Percentiles rank a stretch among this genome's conserved stretches.
These are phyloP conservation scores for Agarophyton chilense DNA, from an alignment of 23 red algal genomes.

Conservation along the genomic window DNA sequence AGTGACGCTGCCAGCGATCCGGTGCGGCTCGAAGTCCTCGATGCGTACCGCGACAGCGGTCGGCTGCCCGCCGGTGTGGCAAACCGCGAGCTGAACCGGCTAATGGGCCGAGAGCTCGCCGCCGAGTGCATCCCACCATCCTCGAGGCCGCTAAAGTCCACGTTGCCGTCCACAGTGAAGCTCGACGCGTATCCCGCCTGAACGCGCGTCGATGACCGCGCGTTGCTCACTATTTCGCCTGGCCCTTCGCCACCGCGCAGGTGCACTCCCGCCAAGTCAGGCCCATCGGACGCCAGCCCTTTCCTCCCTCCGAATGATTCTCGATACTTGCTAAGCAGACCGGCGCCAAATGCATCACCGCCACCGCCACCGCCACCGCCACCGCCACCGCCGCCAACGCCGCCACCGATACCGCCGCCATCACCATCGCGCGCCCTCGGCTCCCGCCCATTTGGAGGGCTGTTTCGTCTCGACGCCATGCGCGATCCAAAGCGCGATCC, in stretches of 20 bases:
- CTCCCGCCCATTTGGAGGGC: conserved; percentile 31
- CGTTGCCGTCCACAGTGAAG: conserved; percentile 37
- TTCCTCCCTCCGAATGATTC: conserved; percentile 23
- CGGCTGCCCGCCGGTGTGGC: conserved; percentile 36
- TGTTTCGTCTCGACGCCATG: conserved; percentile 11
- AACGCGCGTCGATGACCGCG: not conserved
- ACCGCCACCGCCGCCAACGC: too few relatives aligned
- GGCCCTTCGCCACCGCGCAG: not conserved
- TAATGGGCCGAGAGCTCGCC: conserved; percentile 25
- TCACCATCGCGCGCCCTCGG: not conserved
- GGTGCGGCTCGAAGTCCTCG: not conserved
- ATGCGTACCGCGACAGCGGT: conserved; percentile 11
- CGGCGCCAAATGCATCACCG: conserved; percentile 24
- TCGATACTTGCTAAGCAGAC: conserved; percentile 25
- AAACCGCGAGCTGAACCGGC: conserved; percentile 42
- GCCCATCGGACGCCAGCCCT: not conserved
- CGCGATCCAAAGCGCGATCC: conserved; percentile 53
- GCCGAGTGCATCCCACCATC: not conserved
- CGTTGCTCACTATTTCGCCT: not conserved
- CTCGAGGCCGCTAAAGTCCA: conserved; percentile 58
- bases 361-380: too few relatives aligned
- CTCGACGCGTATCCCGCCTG: not conserved
- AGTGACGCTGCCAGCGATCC: conserved; percentile 27
- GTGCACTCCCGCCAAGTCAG: conserved; percentile 2
- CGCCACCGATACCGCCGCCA: too few relatives aligned